Percentiles rank a stretch among this genome's conserved stretches.
These are phyloP conservation scores for Tephrocybe sp. DNA, from an alignment of 768 basidiomycete genomes.

Conservation along the genomic window DNA sequence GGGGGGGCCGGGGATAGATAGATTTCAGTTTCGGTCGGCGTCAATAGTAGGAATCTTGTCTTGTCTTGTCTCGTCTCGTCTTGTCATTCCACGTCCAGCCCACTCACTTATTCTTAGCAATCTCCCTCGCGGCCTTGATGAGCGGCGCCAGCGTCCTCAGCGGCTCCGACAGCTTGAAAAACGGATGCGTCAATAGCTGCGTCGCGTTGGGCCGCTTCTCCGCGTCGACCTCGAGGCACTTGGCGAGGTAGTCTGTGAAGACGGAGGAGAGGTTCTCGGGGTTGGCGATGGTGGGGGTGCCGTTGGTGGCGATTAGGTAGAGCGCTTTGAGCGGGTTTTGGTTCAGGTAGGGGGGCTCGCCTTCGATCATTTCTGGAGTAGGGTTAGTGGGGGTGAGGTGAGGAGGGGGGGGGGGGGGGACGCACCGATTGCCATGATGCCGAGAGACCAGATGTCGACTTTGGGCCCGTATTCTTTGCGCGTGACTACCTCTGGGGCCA, in stretches of 20 bases:
- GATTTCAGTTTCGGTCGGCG: no score
- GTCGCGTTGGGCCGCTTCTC: conserved; percentile 91
- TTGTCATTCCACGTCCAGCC: no score
- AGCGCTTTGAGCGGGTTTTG: conserved; percentile 96
- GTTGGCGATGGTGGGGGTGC: conserved; percentile 94
- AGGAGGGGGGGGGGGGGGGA: conserved; percentile 11
- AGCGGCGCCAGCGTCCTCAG: conserved; percentile 83
- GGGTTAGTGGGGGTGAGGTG: conserved; percentile 5
- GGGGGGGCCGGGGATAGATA: no score
- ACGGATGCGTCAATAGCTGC: conserved; percentile 82
- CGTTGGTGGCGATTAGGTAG: conserved; percentile 97
- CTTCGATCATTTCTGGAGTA: conserved; percentile 91
- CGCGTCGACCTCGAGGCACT: conserved; percentile 90
- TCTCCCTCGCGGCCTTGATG: conserved; percentile 91
- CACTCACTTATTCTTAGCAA: conserved; percentile 68
- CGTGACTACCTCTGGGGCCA: conserved; percentile 98
- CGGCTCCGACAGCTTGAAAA: conserved; percentile 88
- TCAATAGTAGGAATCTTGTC: no score
- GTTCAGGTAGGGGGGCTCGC: conserved; percentile 94
- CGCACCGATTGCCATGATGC: conserved; percentile 94
- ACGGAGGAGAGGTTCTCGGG: conserved; percentile 69
- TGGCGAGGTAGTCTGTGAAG: conserved; percentile 88
- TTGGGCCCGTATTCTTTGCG: conserved; percentile 98
- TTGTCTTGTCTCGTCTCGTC: no score
- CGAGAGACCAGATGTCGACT: conserved; percentile 97